Base-by-base conservation (phyloP, 2,329 filamentous ascomycete species). In the Aspergillus sp. region DNA sequence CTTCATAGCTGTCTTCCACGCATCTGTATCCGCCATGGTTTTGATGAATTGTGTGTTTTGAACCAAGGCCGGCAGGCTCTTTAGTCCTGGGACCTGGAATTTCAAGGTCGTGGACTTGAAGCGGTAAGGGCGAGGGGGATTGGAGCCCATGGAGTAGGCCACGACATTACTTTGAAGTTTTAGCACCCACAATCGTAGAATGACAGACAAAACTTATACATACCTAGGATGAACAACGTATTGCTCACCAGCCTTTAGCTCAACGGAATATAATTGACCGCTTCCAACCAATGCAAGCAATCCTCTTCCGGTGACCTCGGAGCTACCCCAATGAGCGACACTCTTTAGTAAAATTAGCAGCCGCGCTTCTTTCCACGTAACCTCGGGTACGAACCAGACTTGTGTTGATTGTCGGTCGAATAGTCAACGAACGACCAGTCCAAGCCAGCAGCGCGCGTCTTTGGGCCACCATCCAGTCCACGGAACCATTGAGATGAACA, bases 381-480 rank as follows among this genome's bases (percentile, higher is more conserved):
- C 6, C 20, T 22, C 45, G 11, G 26, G 12, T 32, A 70, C 76
- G 57, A 68, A 84, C 87, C 70, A 97, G 83, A 62, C 84, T 83
- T 43, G 83, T 83, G 66, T 92, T 93, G 63, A 96, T 81, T 47
- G 86, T 88, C 3, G 93, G 91, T 36, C 86, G 87, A 44, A 95
- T 83, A 15, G 82, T 81, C 54, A 99, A 81, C 1, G 91, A 92
- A 72, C 96, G 90, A 26, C 95, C 95, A 0, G 93, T 96, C 95
- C 95, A 99, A 54, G 95, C 95, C n/a, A 98, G 81, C 53, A 99
- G 81, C 1, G 92, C 92, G 63, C 90, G 89, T 61, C 91, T 85
- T 72, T 98, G 93, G 6, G 91, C 85, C 8, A 99, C 80, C 81
- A 96, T 90, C 93, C 95, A 99, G 77, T 99, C 95, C 57, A 92